Conservation (phyloP, 2,329 filamentous ascomycete genomes). For the Salinomyces thailandicus region DNA sequence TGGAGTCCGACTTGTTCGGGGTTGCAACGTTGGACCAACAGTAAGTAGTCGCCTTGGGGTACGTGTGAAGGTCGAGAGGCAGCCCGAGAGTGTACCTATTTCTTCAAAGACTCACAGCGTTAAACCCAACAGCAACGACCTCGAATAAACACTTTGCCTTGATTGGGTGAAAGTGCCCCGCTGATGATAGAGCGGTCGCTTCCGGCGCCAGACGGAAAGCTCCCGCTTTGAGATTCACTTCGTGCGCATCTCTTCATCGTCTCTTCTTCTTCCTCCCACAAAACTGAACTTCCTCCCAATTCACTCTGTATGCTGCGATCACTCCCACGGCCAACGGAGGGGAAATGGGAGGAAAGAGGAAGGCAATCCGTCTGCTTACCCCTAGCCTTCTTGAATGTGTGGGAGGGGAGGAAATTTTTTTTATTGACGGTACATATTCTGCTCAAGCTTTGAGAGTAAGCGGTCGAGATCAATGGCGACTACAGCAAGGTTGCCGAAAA, state of each 20-base stretch:
- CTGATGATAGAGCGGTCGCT: no score
- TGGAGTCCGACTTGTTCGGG: no score
- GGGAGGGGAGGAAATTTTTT: conserved; percentile 39
- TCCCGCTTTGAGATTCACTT: conserved; percentile 4
- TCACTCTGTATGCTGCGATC: conserved; percentile 53
- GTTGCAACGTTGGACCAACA: no score
- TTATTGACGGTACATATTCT: conserved; percentile 31
- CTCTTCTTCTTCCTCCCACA: conserved; percentile 26
- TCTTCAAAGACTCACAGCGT: not conserved
- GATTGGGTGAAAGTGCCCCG: no score
- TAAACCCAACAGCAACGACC: no score
- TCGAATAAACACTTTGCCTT: conserved; percentile 6
- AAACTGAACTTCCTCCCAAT: conserved; percentile 44
- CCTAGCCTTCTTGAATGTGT: conserved; percentile 38
- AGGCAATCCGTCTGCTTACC: conserved; percentile 46
- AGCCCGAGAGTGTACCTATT: no score
- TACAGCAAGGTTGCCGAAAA: no score
- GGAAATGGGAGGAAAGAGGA: conserved; percentile 59
- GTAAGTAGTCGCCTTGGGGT: no score
- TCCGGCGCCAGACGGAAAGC: no score
- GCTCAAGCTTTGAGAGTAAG: not conserved
- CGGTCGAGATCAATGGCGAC: no score
- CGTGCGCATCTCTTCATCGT: conserved; percentile 15
- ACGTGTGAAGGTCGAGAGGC: no score
- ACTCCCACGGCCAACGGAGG: conserved; percentile 51